Evolutionary conservation across 2,329 filamentous ascomycete species (phyloP).

Genomic region (Sporothrix luriei): DNA sequence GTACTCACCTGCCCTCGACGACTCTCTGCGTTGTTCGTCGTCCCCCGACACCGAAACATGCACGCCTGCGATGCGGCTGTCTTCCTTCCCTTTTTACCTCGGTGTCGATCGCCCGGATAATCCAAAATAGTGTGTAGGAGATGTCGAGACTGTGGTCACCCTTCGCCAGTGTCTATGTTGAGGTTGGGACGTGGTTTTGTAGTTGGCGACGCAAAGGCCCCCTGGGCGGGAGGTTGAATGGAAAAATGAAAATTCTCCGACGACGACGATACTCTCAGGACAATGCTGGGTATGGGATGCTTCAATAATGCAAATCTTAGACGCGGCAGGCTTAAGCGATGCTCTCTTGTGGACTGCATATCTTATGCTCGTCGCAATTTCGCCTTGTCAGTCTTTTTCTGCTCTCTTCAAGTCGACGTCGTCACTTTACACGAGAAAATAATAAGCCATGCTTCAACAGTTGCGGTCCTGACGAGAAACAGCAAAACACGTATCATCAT

Average conservation of each 20-base stretch:
- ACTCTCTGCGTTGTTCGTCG: not conserved
- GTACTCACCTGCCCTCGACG: not conserved
- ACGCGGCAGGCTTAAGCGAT: not conserved
- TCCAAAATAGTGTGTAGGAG: conserved; percentile 15
- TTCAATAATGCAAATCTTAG: not conserved
- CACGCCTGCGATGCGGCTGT: not conserved
- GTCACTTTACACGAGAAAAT: not conserved
- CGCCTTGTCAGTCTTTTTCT: not conserved
- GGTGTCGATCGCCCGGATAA: conserved; percentile 24
- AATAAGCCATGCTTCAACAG: not conserved
- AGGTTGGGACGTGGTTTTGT: not conserved
- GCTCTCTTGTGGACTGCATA: not conserved
- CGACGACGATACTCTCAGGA: not conserved
- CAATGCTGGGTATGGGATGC: not conserved
- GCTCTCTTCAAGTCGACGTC: too few relatives aligned
- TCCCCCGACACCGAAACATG: conserved; percentile 24
- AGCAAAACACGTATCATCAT: not conserved
- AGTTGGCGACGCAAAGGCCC: not conserved
- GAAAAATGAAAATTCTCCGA: conserved; percentile 6
- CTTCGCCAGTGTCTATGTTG: not conserved
- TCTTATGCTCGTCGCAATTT: not conserved
- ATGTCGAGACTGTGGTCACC: not conserved
- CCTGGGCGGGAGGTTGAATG: conserved; percentile 14
- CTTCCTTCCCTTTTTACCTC: not conserved
- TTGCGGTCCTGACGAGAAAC: not conserved